Base-by-base conservation (phyloP, 2,329 filamentous ascomycete genomes). In the Cercospora sp. region DNA sequence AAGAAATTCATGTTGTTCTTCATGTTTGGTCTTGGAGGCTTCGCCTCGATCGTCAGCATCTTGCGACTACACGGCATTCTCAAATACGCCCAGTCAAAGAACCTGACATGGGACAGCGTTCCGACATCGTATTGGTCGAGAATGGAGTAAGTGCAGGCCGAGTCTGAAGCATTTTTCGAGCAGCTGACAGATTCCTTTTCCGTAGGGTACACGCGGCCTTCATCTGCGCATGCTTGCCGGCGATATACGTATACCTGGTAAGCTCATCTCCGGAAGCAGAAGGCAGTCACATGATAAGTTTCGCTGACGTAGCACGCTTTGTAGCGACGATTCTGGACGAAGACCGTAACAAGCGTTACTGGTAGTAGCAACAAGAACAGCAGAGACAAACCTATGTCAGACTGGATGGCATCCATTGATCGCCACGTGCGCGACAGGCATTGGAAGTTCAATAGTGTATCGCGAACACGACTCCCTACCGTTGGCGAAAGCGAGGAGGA, bases 31-130 rank as follows among this genome's bases (percentile, higher is more conserved):
- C 57, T 67, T 5, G 68, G 68, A 18, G 67, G 64, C 26, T 63
- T 68, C 34, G 66, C 67, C 9, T 68, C 67, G n/a, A 63, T 71
- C 24, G 61, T 71, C 60, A 67, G 65, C 40, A 66, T 71, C 26
- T 13, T 71, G 40, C 67, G 69, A 18, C 49, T 71, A 3, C 65
- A 69, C 30, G 55, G 43, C 1, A 40, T 71, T 30, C 45, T 71
- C n/a, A 57, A 63, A 7, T 71, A 67, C 26, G 65, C 63, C 1
- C 37, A 66, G 28, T 53, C 51, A 34, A 59, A 59, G 21, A 68
- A 71, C 32, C 40, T 61, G 16, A 61, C 59, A 12, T 61, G 59
- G 59, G 59, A 61, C 59, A 61, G 16, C 32, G 59, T 61, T 13
- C 59, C 59, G 59, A 61, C 59, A 8, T 40, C 32, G 5, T 61